These are phyloP conservation scores for Mycotypha africana DNA, from an alignment of 371 early-diverging fungal species.

Conservation along the genomic window DNA sequence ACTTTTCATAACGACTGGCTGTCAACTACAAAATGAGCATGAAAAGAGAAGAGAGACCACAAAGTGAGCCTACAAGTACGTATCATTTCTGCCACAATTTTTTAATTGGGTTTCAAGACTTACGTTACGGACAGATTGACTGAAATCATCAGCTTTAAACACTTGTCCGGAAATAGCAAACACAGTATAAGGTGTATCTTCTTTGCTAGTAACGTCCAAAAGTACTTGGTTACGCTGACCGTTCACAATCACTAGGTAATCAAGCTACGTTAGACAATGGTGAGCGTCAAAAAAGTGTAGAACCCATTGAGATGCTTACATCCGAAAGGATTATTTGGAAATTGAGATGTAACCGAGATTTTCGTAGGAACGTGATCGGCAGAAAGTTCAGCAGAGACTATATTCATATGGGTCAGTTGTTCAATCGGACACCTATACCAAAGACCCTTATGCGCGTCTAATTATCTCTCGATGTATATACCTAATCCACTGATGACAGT, in stretches of 20 bases:
- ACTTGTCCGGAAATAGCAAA: slow-evolving; percentile 38
- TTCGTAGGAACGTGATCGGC: slow-evolving; percentile 12
- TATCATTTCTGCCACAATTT: not conserved
- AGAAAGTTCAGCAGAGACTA: slow-evolving; percentile 11
- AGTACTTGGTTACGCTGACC: slow-evolving; percentile 43
- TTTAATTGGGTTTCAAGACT: slow-evolving; percentile 2
- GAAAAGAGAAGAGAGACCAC: not conserved
- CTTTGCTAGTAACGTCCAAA: slow-evolving; percentile 38
- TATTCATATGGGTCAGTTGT: not conserved
- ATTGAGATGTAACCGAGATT: slow-evolving; percentile 37
- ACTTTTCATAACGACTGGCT: slow-evolving; percentile 32
- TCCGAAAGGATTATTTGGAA: slow-evolving; percentile 44
- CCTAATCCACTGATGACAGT: slow-evolving; percentile 13
- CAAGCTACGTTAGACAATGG: not conserved
- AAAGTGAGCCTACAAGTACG: no score
- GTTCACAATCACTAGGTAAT: slow-evolving; percentile 36
- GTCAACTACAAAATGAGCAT: slow-evolving; percentile 18
- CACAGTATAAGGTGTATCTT: slow-evolving; percentile 28
- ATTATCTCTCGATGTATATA: slow-evolving; percentile 2
- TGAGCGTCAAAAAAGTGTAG: not conserved
- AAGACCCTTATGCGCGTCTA: not conserved
- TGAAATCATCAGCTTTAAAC: slow-evolving; percentile 22
- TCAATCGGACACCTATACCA: not conserved
- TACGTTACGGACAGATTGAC: slow-evolving; percentile 40
- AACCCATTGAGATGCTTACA: slow-evolving; percentile 18